phyloP scores from a whole-genome alignment of 2,329 filamentous ascomycete species.

The Stagonosporopsis cucurbitacearum region DNA sequence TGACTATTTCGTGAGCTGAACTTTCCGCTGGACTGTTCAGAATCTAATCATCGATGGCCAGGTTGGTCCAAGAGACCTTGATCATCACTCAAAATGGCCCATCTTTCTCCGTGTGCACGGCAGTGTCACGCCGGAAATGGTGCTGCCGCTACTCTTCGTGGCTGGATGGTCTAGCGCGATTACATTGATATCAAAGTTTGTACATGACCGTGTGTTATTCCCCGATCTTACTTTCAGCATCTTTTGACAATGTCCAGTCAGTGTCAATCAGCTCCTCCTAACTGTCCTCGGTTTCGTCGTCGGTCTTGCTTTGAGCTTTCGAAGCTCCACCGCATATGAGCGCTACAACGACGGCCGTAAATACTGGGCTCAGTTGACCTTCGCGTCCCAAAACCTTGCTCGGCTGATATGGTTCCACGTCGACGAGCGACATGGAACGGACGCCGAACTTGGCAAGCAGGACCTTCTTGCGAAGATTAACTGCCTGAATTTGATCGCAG shows the following conservation, averaged over 20 bases:
- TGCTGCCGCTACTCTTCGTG: constrained; percentile 70
- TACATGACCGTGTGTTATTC: constrained; percentile 39
- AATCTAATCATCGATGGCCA: constrained; percentile 24
- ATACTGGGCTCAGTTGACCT: constrained; percentile 66
- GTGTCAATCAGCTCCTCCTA: constrained; percentile 70
- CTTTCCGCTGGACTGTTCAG: background rate
- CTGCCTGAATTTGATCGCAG: constrained; percentile 74
- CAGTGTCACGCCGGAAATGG: constrained; percentile 74
- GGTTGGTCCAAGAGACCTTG: constrained; percentile 69
- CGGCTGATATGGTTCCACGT: constrained; percentile 89
- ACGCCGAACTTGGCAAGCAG: constrained; percentile 62
- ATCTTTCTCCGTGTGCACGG: constrained; percentile 76
- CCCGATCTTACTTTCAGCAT: background rate
- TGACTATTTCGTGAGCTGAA: constrained; percentile 62
- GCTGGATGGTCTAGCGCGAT: constrained; percentile 71
- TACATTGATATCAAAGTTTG: constrained; percentile 57
- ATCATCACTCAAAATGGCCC: constrained; percentile 77
- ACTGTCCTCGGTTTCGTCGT: constrained; percentile 83
- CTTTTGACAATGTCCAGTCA: constrained; percentile 48
- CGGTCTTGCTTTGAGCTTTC: constrained; percentile 75
- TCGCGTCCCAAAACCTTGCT: constrained; percentile 63
- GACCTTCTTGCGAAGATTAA: constrained; percentile 71
- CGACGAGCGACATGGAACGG: constrained; percentile 60
- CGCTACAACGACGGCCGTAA: constrained; percentile 66
- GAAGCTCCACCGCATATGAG: constrained; percentile 78